Evolutionary conservation across 2,329 filamentous ascomycete species (phyloP).

Genomic region (Phaeosphaeriaceae sp.): DNA sequence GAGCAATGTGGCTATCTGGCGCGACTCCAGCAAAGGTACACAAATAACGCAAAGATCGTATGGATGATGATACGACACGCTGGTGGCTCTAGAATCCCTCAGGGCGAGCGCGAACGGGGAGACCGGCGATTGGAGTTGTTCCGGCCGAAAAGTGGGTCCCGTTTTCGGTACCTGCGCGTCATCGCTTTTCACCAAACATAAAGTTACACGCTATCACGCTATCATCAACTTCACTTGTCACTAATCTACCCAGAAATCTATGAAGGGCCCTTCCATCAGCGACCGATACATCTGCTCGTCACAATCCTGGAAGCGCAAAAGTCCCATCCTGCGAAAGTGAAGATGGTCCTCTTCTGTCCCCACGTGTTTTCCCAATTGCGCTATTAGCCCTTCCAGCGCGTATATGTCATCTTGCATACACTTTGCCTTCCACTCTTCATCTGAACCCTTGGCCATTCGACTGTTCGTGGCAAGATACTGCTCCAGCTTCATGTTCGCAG

Average conservation of each 20-base stretch:
- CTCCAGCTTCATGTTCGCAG: neutral
- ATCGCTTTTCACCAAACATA: neutral
- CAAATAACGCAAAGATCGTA: conserved; percentile 7
- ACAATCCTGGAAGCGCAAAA: neutral
- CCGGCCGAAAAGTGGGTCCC: conserved; percentile 8
- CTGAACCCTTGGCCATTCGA: neutral
- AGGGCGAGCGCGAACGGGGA: conserved; percentile 10
- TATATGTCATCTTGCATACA: neutral
- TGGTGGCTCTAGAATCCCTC: conserved; percentile 19
- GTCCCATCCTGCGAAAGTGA: neutral
- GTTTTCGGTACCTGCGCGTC: conserved; percentile 6
- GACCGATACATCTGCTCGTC: neutral
- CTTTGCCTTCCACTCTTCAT: neutral
- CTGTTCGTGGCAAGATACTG: neutral
- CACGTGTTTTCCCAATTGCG: neutral
- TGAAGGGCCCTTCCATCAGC: neutral
- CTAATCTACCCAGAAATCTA: neutral
- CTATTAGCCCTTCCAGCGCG: neutral
- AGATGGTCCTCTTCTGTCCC: neutral
- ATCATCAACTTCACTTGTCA: neutral
- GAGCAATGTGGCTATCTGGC: conserved; percentile 23
- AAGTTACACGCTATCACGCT: neutral
- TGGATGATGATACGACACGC: conserved; percentile 22
- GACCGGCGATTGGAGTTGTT: conserved; percentile 5
- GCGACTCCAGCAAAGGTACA: conserved; percentile 23